Evolutionary conservation across 495 filamentous ascomycete species (phyloP).

Genomic region (Usnea hakonensis): DNA sequence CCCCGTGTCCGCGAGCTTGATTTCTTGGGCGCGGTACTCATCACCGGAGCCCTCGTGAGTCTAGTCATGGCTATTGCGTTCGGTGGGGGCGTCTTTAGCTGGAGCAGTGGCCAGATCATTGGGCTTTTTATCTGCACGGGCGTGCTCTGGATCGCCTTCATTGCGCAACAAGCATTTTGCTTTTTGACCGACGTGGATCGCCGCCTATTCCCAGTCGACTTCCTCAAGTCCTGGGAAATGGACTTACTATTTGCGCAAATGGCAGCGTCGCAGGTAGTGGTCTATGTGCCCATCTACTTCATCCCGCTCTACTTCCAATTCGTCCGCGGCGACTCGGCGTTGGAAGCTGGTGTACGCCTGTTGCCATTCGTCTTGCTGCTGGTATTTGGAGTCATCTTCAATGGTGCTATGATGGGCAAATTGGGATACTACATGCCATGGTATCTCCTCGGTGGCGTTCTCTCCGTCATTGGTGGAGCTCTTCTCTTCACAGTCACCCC

Average conservation of each 20-base stretch:
- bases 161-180: constrained; percentile 41
- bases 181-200: constrained; percentile 38
- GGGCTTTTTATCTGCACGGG: constrained; percentile 24
- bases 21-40: constrained; percentile 27
- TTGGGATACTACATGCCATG: constrained; percentile 50
- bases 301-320: constrained; percentile 51
- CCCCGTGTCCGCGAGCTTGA: constrained; percentile 36
- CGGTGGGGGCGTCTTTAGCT: constrained; percentile 29
- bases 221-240: constrained; percentile 31
- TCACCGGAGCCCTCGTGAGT: constrained; percentile 22
- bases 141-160: constrained; percentile 23
- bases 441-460: constrained; percentile 34
- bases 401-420: constrained; percentile 44
- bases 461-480: constrained; percentile 36
- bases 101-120: constrained; percentile 26
- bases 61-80: constrained; percentile 30
- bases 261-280: constrained; percentile 18
- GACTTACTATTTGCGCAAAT: constrained; percentile 40
- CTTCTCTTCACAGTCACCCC: constrained; percentile 38
- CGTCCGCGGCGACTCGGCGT: constrained; percentile 38
- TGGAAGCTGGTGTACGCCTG: constrained; percentile 45
- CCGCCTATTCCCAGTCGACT: constrained; percentile 47
- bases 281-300: constrained; percentile 21
- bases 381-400: constrained; percentile 39
- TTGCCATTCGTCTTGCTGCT: constrained; percentile 49